phyloP scores from a whole-genome alignment of 202 grass and related monocot genomes.

The Dendrocalamus latiflorus region DNA sequence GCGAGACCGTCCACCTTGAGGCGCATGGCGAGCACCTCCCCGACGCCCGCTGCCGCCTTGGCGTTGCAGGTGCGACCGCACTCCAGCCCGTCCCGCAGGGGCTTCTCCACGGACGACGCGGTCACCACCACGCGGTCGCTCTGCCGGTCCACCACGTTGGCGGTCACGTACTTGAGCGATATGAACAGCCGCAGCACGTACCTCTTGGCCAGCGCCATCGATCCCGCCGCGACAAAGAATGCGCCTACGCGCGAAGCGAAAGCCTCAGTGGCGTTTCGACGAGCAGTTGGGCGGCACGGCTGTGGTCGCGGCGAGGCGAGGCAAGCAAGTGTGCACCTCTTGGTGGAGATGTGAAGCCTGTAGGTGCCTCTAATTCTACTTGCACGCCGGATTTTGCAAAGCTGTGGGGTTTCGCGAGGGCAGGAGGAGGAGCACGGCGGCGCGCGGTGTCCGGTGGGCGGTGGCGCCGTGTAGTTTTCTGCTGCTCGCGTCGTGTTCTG shows the following conservation, averaged over 20 bases:
- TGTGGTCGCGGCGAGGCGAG: neutral
- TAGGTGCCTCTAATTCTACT: neutral
- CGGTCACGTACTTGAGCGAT: too few species aligned
- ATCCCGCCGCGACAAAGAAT: too few species aligned
- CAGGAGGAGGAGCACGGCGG: neutral
- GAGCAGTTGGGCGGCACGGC: neutral
- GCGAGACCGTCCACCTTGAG: conserved; percentile 79
- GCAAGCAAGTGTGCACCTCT: too few species aligned
- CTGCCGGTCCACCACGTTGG: too few species aligned
- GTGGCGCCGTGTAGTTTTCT: neutral
- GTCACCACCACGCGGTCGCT: too few species aligned
- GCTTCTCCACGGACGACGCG: too few species aligned
- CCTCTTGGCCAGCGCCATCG: conserved; percentile 58
- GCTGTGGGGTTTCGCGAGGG: neutral
- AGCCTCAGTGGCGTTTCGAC: conserved; percentile 23
- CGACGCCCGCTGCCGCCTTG: conserved; percentile 74
- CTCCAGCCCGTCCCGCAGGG: conserved; percentile 53
- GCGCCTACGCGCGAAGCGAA: neutral
- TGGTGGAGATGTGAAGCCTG: neutral
- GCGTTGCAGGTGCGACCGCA: conserved; percentile 78
- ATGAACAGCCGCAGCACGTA: too few species aligned
- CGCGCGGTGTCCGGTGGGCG: neutral
- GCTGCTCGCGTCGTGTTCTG: neutral
- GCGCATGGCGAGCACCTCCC: conserved; percentile 84
- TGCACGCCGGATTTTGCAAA: neutral